Evolutionary conservation across 345 rosid species (phyloP).

Genomic region (Theobroma cacao): DNA sequence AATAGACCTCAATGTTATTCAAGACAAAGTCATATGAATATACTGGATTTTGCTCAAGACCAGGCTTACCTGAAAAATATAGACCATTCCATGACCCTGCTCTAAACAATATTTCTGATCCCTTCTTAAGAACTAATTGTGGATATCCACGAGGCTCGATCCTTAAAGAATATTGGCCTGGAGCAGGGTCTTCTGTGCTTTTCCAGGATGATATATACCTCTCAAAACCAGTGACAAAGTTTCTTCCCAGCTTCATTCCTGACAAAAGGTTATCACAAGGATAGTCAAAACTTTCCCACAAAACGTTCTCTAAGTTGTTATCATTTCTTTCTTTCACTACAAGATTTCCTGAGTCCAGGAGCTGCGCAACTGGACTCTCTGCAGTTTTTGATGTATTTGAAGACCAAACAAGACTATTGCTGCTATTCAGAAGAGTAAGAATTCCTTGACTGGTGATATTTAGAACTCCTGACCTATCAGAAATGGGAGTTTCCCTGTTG

Average conservation of each 20-base stretch:
- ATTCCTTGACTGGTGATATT: slow-evolving; percentile 20
- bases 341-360: slow-evolving; percentile 43
- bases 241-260: slow-evolving; percentile 44
- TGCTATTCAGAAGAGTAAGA: slow-evolving; percentile 13
- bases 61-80: slow-evolving; percentile 26
- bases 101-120: slow-evolving; percentile 13
- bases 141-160: slow-evolving; percentile 37
- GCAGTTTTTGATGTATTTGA: slow-evolving; percentile 6
- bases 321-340: slow-evolving; percentile 26
- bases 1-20: slow-evolving; percentile 27
- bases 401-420: slow-evolving; percentile 27
- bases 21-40: slow-evolving; percentile 25
- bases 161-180: slow-evolving; percentile 28
- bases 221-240: slow-evolving; percentile 16
- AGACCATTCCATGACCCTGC: slow-evolving; percentile 48
- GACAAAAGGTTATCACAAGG: slow-evolving; percentile 39
- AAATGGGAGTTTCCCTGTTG: slow-evolving; percentile 34
- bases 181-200: slow-evolving; percentile 33
- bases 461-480: slow-evolving; percentile 27
- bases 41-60: background rate
- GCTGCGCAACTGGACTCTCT: slow-evolving; percentile 31
- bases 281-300: slow-evolving; percentile 55
- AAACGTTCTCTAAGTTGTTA: background rate
- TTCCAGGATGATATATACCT: slow-evolving; percentile 35
- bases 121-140: slow-evolving; percentile 22